Base-by-base conservation (phyloP, 768 basidiomycete species). In the Boletus rufocinnamomeus region DNA sequence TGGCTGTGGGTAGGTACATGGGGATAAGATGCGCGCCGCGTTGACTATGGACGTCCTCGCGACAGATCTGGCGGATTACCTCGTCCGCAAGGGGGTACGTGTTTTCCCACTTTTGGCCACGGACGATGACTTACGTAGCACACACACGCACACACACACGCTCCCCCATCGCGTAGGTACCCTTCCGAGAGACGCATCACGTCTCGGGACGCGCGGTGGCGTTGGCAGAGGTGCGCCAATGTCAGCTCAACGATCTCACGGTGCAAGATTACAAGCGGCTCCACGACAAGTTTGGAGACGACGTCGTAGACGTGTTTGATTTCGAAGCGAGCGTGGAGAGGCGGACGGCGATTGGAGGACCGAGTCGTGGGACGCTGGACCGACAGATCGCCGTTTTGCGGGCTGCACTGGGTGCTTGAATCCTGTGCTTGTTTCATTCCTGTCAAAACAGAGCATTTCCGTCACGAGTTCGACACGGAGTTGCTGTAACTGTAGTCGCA, bases 151-250 rank as follows among this genome's bases (percentile, higher is more conserved):
- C 30, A 27, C 35, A 51, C 23, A 8, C 13, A 4, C 52, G 51
- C 14, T 52, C 52, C 51, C 40, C 30, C 25, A 28, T 23, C 34
- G 25, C 34, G 14, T 65, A 97, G 95, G 91, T 95, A 44, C 97
- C 97, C 9, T 98, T 99, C 85, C 88, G 97, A 45, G 94, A 98
- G 75, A 99, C 97, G 1, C 97, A 99, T 71, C 97, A 99, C 72
- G 86, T 99, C 64, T 98, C 97, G 5, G 97, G 97, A 5, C 88
- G 93, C 16, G 95, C 96, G 21, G 96, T 99, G 47, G 95, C 96
- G 2, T 80, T 98, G 40, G 96, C 96, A 1, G 97, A 99, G 73
- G 78, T 87, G 44, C 84, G 85, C 35, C 81, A 83, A 59, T 88
- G 89, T 65, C 89, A 92, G 66, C 80, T 99, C 43, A 87, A 92